phyloP scores from a whole-genome alignment of 352 stramenopile species.

The Hyaloperonospora brassicae region DNA sequence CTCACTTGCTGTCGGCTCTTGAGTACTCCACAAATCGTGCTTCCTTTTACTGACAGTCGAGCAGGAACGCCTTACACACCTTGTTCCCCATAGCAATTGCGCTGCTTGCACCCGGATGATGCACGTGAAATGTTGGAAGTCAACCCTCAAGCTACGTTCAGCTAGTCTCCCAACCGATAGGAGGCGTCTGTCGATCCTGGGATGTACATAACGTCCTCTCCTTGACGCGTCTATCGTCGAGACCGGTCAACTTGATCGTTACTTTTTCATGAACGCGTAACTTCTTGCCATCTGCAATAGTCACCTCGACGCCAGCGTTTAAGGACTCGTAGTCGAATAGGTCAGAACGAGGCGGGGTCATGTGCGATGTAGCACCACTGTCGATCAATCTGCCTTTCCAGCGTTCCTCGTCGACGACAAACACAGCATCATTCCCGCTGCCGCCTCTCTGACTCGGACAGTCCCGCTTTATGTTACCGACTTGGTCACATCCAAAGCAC shows the following conservation, averaged over 20 bases:
- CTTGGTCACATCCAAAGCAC: too few species aligned
- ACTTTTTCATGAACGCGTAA: not conserved
- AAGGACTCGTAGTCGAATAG: not conserved
- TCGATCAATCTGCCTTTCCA: not conserved
- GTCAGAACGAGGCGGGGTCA: not conserved
- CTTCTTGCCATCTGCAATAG: not conserved
- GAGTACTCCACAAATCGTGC: not conserved
- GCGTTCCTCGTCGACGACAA: not conserved
- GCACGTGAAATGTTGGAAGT: slow-evolving; percentile 7
- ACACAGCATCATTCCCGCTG: not conserved
- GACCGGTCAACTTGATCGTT: not conserved
- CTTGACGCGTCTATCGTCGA: not conserved
- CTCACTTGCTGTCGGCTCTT: not conserved
- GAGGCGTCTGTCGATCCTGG: slow-evolving; percentile 9
- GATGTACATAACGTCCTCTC: slow-evolving; percentile 4
- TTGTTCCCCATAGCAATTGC: not conserved
- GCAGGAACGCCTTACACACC: not conserved
- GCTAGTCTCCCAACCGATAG: slow-evolving; percentile 16
- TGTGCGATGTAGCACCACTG: not conserved
- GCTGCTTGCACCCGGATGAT: not conserved
- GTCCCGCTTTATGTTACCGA: too few species aligned
- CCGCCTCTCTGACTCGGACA: too few species aligned
- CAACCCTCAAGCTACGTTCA: too few species aligned
- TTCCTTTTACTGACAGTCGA: not conserved
- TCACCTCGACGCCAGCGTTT: not conserved